Evolutionary conservation across 345 rosid genomes (phyloP).

Genomic region (Gossypium sturtianum): DNA sequence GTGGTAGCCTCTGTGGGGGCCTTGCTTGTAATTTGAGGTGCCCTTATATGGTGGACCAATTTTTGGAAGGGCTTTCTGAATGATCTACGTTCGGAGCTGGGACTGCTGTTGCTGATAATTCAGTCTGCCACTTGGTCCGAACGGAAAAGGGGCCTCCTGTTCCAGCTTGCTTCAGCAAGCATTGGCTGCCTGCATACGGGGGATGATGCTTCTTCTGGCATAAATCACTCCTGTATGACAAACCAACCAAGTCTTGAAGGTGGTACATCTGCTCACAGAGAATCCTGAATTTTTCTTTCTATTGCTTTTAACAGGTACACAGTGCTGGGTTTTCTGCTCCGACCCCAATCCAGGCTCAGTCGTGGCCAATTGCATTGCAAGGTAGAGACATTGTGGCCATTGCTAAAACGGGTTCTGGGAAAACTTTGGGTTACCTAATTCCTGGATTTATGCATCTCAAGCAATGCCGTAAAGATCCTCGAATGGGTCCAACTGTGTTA

Average conservation of each 20-base stretch:
- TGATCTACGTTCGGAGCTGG: constrained; percentile 65
- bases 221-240: constrained; percentile 42
- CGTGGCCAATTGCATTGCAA: constrained; percentile 95
- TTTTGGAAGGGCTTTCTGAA: constrained; percentile 68
- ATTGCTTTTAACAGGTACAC: constrained; percentile 66
- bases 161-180: constrained; percentile 82
- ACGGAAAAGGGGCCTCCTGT: constrained; percentile 77
- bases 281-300: constrained; percentile 38
- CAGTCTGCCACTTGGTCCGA: constrained; percentile 63
- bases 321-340: constrained; percentile 92
- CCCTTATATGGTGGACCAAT: constrained; percentile 70
- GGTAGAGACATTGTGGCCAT: constrained; percentile 91
- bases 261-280: constrained; percentile 44
- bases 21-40: constrained; percentile 64
- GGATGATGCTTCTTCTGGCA: constrained; percentile 97
- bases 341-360: constrained; percentile 99
- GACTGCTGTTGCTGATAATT: constrained; percentile 84
- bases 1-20: constrained; percentile 71
- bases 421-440: constrained; percentile 88
- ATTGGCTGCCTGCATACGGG: constrained; percentile 72
- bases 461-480: constrained; percentile 55
- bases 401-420: constrained; percentile 98
- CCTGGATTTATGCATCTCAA: constrained; percentile 88
- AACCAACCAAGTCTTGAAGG: constrained; percentile 41
- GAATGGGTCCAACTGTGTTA: constrained; percentile 86